phyloP scores from a whole-genome alignment of 1,139 yeast species.

The Saccharomyces hybrid region DNA sequence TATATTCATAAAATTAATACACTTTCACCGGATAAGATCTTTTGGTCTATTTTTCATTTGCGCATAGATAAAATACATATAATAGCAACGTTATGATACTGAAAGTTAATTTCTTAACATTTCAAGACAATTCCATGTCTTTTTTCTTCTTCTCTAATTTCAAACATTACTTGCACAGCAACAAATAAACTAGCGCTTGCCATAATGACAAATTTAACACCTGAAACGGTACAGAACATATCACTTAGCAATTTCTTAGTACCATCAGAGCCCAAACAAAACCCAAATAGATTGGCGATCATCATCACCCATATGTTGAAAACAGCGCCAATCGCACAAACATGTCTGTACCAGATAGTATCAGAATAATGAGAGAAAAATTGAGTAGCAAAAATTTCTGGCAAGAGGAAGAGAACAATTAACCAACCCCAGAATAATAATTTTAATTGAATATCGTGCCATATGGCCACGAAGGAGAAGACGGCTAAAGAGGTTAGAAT shows the following conservation, averaged over 20 bases:
- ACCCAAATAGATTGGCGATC: constrained; percentile 91
- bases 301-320: constrained; percentile 95
- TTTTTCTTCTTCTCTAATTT: constrained; percentile 75
- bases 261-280: constrained; percentile 88
- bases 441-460: constrained; percentile 93
- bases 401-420: constrained; percentile 77
- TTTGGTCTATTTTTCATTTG: background rate
- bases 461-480: constrained; percentile 89
- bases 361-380: constrained; percentile 37
- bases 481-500: constrained; percentile 72
- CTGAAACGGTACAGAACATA: constrained; percentile 66
- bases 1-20: background rate
- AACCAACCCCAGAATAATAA: constrained; percentile 94
- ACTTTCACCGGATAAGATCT: background rate
- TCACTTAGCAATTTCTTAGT: constrained; percentile 55
- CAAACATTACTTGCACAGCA: constrained; percentile 91
- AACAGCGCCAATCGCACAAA: constrained; percentile 84
- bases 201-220: constrained; percentile 56
- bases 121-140: constrained; percentile 75
- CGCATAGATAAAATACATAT: background rate
- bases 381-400: constrained; percentile 63
- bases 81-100: background rate
- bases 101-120: constrained; percentile 40
- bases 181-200: constrained; percentile 67
- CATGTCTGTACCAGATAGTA: constrained; percentile 64